Base-by-base conservation (phyloP, 345 rosid genomes). In the Eutrema heterophyllum region DNA sequence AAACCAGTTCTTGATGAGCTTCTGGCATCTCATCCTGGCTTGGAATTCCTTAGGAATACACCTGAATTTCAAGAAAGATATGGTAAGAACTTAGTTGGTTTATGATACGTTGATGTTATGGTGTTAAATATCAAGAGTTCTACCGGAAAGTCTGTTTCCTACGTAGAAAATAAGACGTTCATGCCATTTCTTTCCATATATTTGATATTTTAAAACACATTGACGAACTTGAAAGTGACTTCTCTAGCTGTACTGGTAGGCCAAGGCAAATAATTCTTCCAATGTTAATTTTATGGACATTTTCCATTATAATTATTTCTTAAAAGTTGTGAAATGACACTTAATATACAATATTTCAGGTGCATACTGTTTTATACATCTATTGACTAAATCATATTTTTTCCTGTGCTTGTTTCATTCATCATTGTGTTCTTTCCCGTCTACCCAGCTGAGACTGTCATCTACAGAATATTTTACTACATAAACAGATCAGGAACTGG, bases 11-110 rank as follows among this genome's bases (percentile, higher is more conserved):
- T 94, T 77, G 87, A 76, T 70, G 97, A 88, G 80, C 85, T 94
- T 75, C 78, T 94, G 79, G 82, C 82, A 38, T 78, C 89, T 60
- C 98, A 94, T 85, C 96, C 92, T 21, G 97, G 97, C 48, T 80
- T 94, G 78, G 91, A 94, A 77, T 89, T 91, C 75, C 80, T 88
- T 71, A 85, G 80, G 44, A 83, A 82, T 79, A 84, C 90, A 21
- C 97, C 97, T 62, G 96, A 91, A 78, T 88, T 87, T 78, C 97
- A 88, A 83, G 93, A 94, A 78, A 84, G 92, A 91, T 94, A 94
- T 75, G 93, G 98, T 91, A 75, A 49, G 68, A 81, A 66, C 54
- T 61, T 21, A 6, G 40, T 68, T 52, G 56, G 16, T 30, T 18
- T n/a, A 13, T 62, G 38, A 39, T 15, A 53, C 9, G 38, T 68